Evolutionary conservation across 176 grass and related monocot species (phyloP).

Genomic region (Avena insularis): DNA sequence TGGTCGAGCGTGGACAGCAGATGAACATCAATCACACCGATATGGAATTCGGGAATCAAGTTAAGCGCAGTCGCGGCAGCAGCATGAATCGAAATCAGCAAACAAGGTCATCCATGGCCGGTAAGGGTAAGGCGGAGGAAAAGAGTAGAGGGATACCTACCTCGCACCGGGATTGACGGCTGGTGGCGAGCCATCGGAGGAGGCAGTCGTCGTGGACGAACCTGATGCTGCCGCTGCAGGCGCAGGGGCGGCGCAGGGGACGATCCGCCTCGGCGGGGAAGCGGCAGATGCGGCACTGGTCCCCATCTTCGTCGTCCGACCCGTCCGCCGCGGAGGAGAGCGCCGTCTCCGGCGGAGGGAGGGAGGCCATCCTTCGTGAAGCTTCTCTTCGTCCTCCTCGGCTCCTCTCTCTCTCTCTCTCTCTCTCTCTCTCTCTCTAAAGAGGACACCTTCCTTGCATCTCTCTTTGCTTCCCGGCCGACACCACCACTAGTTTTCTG

Average conservation of each 20-base stretch:
- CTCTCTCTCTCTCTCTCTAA: background rate
- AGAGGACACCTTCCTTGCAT: conserved; percentile 23
- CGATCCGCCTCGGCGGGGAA: conserved; percentile 33
- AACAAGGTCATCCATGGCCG: conserved; percentile 17
- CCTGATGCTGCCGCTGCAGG: conserved; percentile 51
- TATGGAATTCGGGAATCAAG: background rate
- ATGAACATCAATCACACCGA: background rate
- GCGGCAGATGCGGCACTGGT: conserved; percentile 54
- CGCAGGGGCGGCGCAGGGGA: conserved; percentile 52
- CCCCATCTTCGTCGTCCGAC: conserved; percentile 5
- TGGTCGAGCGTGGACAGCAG: background rate
- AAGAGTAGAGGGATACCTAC: conserved; percentile 32
- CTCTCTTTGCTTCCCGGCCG: conserved; percentile 23
- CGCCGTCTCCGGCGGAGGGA: conserved; percentile 19
- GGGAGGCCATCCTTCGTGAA: conserved; percentile 11
- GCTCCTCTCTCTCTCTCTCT: background rate
- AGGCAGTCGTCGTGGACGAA: conserved; percentile 67
- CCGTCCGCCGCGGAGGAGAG: conserved; percentile 20
- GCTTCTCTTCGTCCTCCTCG: background rate
- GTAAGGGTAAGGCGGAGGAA: background rate
- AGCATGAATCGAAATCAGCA: conserved; percentile 22
- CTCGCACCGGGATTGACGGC: conserved; percentile 43
- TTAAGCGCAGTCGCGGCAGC: background rate
- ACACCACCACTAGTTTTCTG: background rate
- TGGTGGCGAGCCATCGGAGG: conserved; percentile 52